Evolutionary conservation across 306 rosid species (phyloP), one percentile per base, ranked within the genome.

Genomic region (Abrus precatorius): DNA sequence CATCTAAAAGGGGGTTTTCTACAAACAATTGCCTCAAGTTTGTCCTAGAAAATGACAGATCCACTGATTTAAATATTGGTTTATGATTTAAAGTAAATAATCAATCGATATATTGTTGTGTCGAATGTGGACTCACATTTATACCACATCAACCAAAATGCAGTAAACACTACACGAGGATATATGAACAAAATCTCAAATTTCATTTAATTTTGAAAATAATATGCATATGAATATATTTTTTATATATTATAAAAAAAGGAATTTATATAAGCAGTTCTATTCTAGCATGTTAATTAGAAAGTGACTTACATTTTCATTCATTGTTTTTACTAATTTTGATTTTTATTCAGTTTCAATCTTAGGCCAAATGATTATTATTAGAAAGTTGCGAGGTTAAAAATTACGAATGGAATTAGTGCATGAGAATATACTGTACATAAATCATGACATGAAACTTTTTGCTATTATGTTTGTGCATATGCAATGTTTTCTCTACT

Each of bases 21-120:
- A 7, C 70, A 49, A 69, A 82, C 72, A 48, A 53, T 75, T 61
- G 71, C 27, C 30, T 81, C 9, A 38, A 13, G 78, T 75, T 82
- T 57, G 87, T 57, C 80, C 49, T 45, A 72, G 84, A 78, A 85
- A 71, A 85, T 7, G 88, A 83, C 89, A 89, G 85, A 81, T 87
- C 86, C 79, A 71, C 8, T 79, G 3, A 27, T 61, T 83, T 84
- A 44, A 82, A 84, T 80, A 72, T 64, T 80, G 29, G 68, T 32
- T 20, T 69, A 32, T 33, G 28, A 62, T 60, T 30, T 52, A 6
- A 13, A 67, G 74, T 56, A 72, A 75, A 50, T 66, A 55, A 72
- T 36, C 27, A 14, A 34, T 44, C 3, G 2, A 9, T 49, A 67
- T 56, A 44, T 20, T 47, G 54, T 33, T 6, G 65, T 5, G 27